Base-by-base conservation (phyloP, 352 stramenopile species). In the Albugo laibachii region DNA sequence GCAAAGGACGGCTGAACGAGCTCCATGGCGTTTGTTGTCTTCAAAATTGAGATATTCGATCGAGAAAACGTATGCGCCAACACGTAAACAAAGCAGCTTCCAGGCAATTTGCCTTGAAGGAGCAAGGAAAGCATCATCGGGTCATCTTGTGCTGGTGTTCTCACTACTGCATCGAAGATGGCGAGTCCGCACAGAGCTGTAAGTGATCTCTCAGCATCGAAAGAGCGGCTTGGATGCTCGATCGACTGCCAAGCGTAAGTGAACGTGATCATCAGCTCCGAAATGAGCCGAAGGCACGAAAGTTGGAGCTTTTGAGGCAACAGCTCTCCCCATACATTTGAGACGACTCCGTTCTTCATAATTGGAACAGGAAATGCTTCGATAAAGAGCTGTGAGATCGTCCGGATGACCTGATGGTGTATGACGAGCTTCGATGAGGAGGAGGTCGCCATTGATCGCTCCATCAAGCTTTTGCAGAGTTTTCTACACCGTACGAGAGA, bases 371-470 rank as follows among this genome's bases (percentile, higher is more conserved):
- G 80, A 11, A 94, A 52, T 5, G 91, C 73, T 53, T 93, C 77
- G 5, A 85, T 73, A 36, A 93, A 66, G 11, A 92, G 45, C 34
- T 56, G 80, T 27, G 75, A 85, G 41, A 94, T 62, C 20, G 92
- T 59, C 35, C 91, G 79, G 41, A 91, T 87, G 21, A 89, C 75
- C 77, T 94, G 71, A 36, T 92, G 67, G 47, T 94, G 81, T 35
- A 94, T 58, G 1, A 76, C 80, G 15, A 94, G 63, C n/a, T 77
- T 73, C 34, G 79, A 93, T n/a, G 81, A 94, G 6, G 77, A 92
- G 11, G 81, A 94, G 6, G 80, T 80, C 41, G 92, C 81, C 3
- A 73, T 74, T 14, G 78, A 79, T 49, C 81, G 69, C 41, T 75
- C 68, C 11, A 93, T 52, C 13, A 94, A 56, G 14, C 72, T 76